Base-by-base conservation (phyloP, 1,284 basidiomycete genomes). In the Pseudozyma tsukubaensis region DNA sequence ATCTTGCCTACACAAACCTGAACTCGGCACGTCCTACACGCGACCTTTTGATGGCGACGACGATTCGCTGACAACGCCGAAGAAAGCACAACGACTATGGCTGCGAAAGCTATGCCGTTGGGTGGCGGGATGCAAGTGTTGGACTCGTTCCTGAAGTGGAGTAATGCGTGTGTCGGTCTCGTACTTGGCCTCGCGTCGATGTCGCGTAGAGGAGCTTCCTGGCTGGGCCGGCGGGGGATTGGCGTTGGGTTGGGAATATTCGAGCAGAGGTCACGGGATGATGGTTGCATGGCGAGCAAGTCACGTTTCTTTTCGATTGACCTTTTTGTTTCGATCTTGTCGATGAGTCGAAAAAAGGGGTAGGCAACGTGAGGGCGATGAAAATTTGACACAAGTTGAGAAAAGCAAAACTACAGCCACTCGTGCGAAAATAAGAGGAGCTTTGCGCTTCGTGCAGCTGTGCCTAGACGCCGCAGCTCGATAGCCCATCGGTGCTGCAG, bases 211-310 rank as follows among this genome's bases (percentile, higher is more conserved):
- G 69, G 49, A 52, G 56, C 58, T 59, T 45, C 56, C 12, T 24
- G 21, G 44, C 19, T 24, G 44, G 3, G 56, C 16, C 24, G 9
- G 32, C 6, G 24, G 6, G 24, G 24, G 24, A 29, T 29, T 29
- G 24, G 6, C 24, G n/a, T n/a, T 9, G 45, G 45, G 21, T 48
- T 29, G 57, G 21, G 60, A 62, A 56, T 59, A 55, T 69, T 59
- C 51, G 45, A 18, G 53, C 55, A 45, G 44, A 60, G 42, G 71
- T 73, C 71, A 73, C 71, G 71, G 64, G 70, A 72, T 72, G 70
- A 68, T 72, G 70, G 70, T 72, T 62, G 59, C 43, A 60, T 67
- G 59, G 47, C 50, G 61, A 71, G 53, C 50, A 72, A 45, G 70
- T 72, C 70, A 72, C 70, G 70, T 70, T 70, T 59, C 59, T 37